phyloP scores from a whole-genome alignment of 2,329 filamentous ascomycete species.

The Phaeosphaeria sp. region DNA sequence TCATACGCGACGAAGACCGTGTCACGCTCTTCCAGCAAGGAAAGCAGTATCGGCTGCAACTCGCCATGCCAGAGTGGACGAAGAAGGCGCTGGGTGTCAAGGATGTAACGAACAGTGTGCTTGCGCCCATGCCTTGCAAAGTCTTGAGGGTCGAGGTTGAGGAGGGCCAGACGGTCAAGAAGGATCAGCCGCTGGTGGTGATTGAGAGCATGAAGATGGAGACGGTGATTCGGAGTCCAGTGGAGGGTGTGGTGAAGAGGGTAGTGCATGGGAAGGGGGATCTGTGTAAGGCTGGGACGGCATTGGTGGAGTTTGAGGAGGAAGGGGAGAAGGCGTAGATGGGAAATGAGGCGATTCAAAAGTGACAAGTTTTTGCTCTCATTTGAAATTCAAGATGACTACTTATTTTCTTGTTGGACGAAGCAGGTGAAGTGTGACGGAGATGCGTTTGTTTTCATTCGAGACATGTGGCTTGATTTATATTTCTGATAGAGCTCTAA shows the following conservation, averaged over 20 bases:
- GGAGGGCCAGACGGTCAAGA: constrained; percentile 81
- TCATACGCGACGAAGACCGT: constrained; percentile 68
- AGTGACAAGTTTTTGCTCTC: too few species aligned
- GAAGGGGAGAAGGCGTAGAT: constrained; percentile 7
- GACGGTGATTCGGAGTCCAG: constrained; percentile 59
- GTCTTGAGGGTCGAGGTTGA: constrained; percentile 86
- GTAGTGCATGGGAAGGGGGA: constrained; percentile 58
- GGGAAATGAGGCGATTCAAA: too few species aligned
- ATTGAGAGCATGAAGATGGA: constrained; percentile 63
- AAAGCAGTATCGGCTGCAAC: constrained; percentile 61
- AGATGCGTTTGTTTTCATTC: too few species aligned
- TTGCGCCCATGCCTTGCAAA: constrained; percentile 97
- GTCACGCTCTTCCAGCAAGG: constrained; percentile 80
- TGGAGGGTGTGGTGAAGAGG: constrained; percentile 54
- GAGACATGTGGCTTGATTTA: too few species aligned
- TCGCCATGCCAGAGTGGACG: constrained; percentile 75
- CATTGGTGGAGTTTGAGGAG: constrained; percentile 41
- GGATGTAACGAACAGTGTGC: constrained; percentile 80
- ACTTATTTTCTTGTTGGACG: too few species aligned
- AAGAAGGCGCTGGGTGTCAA: constrained; percentile 86
- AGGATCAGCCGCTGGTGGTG: constrained; percentile 86
- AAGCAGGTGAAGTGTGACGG: too few species aligned
- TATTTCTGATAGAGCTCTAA: too few species aligned
- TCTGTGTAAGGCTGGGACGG: constrained; percentile 55
- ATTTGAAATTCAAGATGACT: too few species aligned